Percentiles rank a stretch among this genome's conserved stretches.
Conservation (phyloP, 495 filamentous ascomycete genomes). For the Aspergillus mulundensis region DNA sequence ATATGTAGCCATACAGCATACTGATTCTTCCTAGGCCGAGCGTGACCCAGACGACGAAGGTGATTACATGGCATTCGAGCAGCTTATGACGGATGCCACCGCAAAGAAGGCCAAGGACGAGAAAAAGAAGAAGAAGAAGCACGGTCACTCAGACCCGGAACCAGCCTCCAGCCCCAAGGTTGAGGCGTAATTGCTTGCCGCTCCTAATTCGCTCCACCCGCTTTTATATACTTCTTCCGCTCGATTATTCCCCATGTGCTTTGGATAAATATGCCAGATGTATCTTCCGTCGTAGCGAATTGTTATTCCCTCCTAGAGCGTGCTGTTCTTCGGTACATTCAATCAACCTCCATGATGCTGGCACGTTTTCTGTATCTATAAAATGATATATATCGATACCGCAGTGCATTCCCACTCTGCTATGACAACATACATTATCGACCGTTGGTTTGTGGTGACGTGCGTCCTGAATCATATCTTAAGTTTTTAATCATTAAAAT, state of each 20-base stretch:
- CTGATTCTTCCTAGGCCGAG: conserved; percentile 58
- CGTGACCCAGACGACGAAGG: conserved; percentile 94
- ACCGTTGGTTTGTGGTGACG: no score
- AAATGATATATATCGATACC: neutral
- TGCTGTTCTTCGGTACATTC: neutral
- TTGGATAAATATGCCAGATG: conserved; percentile 11
- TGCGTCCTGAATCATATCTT: no score
- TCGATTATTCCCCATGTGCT: neutral
- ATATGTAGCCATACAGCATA: neutral
- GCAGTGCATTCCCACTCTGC: neutral
- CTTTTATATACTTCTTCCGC: neutral
- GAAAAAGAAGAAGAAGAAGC: conserved; percentile 62
- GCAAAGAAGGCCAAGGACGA: conserved; percentile 84
- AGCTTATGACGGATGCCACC: conserved; percentile 93
- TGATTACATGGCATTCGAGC: conserved; percentile 98
- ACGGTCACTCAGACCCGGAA: conserved; percentile 7
- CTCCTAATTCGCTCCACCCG: neutral
- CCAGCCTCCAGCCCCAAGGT: conserved; percentile 11
- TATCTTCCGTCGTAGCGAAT: conserved; percentile 12
- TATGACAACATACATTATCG: no score
- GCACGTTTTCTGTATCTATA: neutral
- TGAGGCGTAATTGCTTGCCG: conserved; percentile 5
- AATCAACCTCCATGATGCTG: neutral
- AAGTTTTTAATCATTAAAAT: no score
- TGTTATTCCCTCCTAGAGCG: conserved; percentile 5